Base-by-base conservation (phyloP, 169 alveolate species). In the Eimeria brunetti region DNA sequence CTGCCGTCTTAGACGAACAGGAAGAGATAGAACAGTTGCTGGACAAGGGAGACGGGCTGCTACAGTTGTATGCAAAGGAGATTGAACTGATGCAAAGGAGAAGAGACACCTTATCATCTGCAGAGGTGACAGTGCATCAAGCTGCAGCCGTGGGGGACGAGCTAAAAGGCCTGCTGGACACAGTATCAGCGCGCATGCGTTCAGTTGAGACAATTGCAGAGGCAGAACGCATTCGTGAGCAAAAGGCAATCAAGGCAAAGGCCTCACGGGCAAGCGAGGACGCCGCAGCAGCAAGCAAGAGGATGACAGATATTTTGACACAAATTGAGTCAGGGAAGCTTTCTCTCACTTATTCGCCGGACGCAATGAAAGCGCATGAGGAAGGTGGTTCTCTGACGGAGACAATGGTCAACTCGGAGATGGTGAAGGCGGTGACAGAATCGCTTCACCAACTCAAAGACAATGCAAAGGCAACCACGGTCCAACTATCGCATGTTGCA, bases 251-350 rank as follows among this genome's bases (percentile, higher is more conserved):
- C 30, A 36, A 69, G 44, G 41, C 86, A 41, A 11, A 20, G 8
- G 86, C 86, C 56, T 24, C 64, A 24, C 44, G 86, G 41, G 86
- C 86, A 24, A 49, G 64, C 64, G 64, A 76, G 62, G 64, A 76
- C 27, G 86, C 86, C 41, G 56, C 62, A 76, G 86, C 64, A 76
- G 38, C 38, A 33, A 22, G 86, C 64, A 46, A 46, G 24, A 76
- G 86, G 27, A 60, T 76, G 27, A 20, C 64, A 5, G 86, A 44
- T 18, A 76, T 76, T 49, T 64, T 76, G 22, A 24, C 16, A 24
- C 38, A 76, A 49, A n/a, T 46, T 24, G 18, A 76, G 60, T n/a
- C n/a, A 49, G 51, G 51, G n/a, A 49, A 11, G 51, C 80, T 12
- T 8, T 36, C 36, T 64, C 51, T 18, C 2, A 14, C 46, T 38